Evolutionary conservation across 1,139 yeast species (phyloP), one percentile per base, ranked within the genome.

Genomic region (Debaryomycetaceae sp.): DNA sequence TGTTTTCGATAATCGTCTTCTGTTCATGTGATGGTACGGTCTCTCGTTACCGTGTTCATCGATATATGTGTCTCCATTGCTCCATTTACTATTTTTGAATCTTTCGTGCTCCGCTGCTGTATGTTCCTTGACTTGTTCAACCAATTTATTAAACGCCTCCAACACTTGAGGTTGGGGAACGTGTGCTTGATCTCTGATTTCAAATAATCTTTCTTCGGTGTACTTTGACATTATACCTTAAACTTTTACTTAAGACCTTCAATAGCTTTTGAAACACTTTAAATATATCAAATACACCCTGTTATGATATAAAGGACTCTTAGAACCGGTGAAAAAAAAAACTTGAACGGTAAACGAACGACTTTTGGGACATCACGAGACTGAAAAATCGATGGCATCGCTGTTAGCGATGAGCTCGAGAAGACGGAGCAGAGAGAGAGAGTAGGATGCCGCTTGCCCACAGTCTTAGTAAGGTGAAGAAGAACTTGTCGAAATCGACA

Each of bases 391-490:
- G 11, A 22, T 11, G 26, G 26, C 26, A 22, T 22, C 26, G 26
- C 26, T 22, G 34, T 26, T 19, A 32, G 46, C 31, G 52, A 48
- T 48, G 52, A 47, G 49, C 16, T 40, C 17, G 18, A 22, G 11
- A 22, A 11, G 11, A 8, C 26, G 11, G 11, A 11, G 26, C 11
- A 11, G 26, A 11, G 26, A 22, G 13, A 17, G 17, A 35, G 22
- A 19, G n/a, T 18, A 13, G 22, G 17, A 89, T 89, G 96, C 95
- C 96, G 15, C 67, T 83, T 41, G 83, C 83, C 22, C 89, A 87
- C 55, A 81, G 83, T 44, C 68, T 89, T 37, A 64, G 73, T 17
- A 89, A 88, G 59, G 86, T 91, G 34, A 76, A 80, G 50, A 86
- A 86, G 64, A 74, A 71, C 41, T 61, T 81, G 44, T 64, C 75